Conservation (phyloP, 164 flowering plant species). For the Warburgia ugandensis region DNA sequence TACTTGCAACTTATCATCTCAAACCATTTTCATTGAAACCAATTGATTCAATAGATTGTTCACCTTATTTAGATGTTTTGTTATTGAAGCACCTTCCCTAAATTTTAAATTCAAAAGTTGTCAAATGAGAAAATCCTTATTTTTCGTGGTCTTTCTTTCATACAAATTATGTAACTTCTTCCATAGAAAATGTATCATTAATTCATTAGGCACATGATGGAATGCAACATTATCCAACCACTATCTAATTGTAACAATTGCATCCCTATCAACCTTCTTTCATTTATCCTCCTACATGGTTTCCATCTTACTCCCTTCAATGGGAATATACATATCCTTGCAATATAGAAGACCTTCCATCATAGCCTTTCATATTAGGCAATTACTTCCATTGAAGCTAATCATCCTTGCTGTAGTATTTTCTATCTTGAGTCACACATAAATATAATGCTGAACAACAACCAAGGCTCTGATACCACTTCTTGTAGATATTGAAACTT, state of each 20-base stretch:
- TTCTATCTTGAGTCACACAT: background rate
- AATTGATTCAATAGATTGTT: background rate
- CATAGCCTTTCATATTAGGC: background rate
- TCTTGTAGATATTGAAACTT: background rate
- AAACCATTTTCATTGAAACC: background rate
- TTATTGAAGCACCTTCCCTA: background rate
- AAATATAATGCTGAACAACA: background rate
- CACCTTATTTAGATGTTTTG: background rate
- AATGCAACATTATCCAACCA: background rate
- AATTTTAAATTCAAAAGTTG: background rate
- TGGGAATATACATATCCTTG: background rate
- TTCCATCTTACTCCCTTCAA: background rate
- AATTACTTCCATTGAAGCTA: background rate
- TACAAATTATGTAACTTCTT: background rate
- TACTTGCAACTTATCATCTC: background rate
- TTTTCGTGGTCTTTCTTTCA: background rate
- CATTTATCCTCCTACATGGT: background rate
- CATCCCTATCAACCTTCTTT: background rate
- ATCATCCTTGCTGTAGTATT: background rate
- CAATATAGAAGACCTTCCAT: no score
- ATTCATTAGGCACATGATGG: background rate
- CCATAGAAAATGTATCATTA: background rate
- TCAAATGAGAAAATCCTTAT: background rate
- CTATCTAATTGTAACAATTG: background rate
- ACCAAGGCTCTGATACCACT: background rate